Evolutionary conservation across 208 protist species (phyloP).

Genomic region (Acanthamoeba sp.): DNA sequence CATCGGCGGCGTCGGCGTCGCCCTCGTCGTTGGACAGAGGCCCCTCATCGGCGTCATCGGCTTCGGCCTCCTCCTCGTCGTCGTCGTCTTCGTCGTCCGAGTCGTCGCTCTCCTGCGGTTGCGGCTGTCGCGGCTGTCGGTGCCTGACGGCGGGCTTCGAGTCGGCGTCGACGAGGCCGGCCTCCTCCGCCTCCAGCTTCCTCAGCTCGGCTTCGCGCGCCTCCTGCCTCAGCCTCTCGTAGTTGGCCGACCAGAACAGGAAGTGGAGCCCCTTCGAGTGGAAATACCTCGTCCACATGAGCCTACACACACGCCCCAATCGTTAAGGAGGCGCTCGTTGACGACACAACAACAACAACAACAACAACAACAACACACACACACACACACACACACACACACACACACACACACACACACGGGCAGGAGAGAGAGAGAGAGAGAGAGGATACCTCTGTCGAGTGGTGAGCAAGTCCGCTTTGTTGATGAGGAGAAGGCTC

Average conservation of each 20-base stretch:
- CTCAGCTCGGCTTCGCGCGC: slow-evolving; percentile 61
- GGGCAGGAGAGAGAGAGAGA: too few relatives aligned
- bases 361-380: too few relatives aligned
- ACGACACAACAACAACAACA: too few relatives aligned
- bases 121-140: slow-evolving; percentile 4
- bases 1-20: background rate
- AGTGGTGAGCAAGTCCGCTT: slow-evolving; percentile 98
- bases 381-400: too few relatives aligned
- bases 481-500: slow-evolving; percentile 98
- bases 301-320: background rate
- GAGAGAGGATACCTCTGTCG: slow-evolving; percentile 88
- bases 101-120: background rate
- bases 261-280: slow-evolving; percentile 89
- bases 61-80: background rate
- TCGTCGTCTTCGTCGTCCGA: background rate
- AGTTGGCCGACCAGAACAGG: slow-evolving; percentile 94
- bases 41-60: background rate
- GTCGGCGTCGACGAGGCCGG: background rate
- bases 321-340: too few relatives aligned
- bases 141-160: background rate
- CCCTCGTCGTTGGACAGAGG: slow-evolving; percentile 32
- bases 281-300: slow-evolving; percentile 96
- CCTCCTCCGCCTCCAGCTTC: background rate
- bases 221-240: slow-evolving; percentile 82
- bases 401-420: too few relatives aligned